Percentiles rank a stretch among this genome's conserved stretches.
Conservation (phyloP, 208 protist genomes). For the Acanthamoeba royreba region DNA sequence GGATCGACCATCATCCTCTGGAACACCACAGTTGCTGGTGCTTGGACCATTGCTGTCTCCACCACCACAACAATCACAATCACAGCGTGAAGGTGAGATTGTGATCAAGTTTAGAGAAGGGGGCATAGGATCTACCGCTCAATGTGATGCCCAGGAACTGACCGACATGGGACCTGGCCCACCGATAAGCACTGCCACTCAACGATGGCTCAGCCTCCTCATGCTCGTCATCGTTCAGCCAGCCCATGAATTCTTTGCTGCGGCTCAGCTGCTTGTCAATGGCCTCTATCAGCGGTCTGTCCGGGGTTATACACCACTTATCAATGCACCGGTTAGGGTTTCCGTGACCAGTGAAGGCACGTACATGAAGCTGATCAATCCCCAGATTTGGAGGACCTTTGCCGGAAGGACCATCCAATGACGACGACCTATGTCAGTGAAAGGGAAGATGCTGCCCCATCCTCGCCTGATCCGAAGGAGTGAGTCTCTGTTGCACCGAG, state of each 20-base stretch:
- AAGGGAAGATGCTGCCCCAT: not conserved
- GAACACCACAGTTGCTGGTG: not conserved
- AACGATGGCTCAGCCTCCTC: not conserved
- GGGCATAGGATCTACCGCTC: not conserved
- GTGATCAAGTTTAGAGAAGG: too few species aligned
- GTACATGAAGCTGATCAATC: not conserved
- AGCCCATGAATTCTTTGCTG: not conserved
- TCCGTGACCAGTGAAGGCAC: not conserved
- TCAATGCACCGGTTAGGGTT: too few species aligned
- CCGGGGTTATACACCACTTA: too few species aligned
- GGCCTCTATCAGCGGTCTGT: not conserved
- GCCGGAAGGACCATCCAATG: not conserved
- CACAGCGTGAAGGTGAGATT: too few species aligned
- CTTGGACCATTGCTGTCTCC: not conserved
- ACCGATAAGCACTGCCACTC: not conserved
- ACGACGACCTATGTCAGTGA: not conserved
- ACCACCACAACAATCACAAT: too few species aligned
- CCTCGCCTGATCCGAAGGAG: not conserved
- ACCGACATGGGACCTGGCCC: not conserved
- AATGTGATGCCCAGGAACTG: not conserved
- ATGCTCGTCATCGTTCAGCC: not conserved
- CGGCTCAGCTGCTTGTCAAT: not conserved
- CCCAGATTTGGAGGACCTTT: not conserved
- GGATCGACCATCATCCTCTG: not conserved
- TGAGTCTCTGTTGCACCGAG: not conserved